phyloP scores from a whole-genome alignment of 2,329 filamentous ascomycete genomes.

The Dryadomyces quercus-mongolicae region DNA sequence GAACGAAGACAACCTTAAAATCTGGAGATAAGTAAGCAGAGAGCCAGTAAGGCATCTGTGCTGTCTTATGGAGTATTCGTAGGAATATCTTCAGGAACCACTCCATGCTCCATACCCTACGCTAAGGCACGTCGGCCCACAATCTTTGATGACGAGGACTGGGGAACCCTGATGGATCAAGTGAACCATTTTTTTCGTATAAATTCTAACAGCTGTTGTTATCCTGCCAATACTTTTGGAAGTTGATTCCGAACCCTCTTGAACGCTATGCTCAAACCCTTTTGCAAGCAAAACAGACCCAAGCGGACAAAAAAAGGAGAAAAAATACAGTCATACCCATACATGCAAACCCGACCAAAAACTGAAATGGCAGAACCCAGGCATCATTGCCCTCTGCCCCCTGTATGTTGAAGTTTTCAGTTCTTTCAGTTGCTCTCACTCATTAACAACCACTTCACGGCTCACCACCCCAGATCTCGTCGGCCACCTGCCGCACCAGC shows the following conservation, averaged over 20 bases:
- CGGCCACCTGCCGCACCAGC: conserved; percentile 58
- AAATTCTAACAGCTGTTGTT: neutral
- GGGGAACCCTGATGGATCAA: neutral
- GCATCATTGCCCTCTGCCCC: neutral
- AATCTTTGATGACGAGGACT: too few relatives aligned
- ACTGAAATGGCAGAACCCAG: too few relatives aligned
- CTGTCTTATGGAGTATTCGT: too few relatives aligned
- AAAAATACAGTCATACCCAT: too few relatives aligned
- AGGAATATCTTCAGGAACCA: neutral
- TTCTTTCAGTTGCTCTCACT: neutral
- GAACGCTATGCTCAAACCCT: neutral
- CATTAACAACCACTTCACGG: conserved; percentile 10
- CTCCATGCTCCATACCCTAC: neutral
- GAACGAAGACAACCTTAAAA: too few relatives aligned
- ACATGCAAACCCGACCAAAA: too few relatives aligned
- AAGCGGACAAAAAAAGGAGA: neutral
- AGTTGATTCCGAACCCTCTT: conserved; percentile 5
- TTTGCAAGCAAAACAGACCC: neutral
- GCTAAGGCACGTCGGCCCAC: too few relatives aligned
- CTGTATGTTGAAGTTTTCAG: neutral
- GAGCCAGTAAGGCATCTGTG: neutral
- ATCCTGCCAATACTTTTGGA: conserved; percentile 1
- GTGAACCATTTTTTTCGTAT: neutral
- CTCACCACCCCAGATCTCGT: conserved; percentile 54
- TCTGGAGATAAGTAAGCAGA: neutral